Evolutionary conservation across 495 filamentous ascomycete genomes (phyloP), one percentile per base, ranked within the genome.

Genomic region (Penicillium nucicola): DNA sequence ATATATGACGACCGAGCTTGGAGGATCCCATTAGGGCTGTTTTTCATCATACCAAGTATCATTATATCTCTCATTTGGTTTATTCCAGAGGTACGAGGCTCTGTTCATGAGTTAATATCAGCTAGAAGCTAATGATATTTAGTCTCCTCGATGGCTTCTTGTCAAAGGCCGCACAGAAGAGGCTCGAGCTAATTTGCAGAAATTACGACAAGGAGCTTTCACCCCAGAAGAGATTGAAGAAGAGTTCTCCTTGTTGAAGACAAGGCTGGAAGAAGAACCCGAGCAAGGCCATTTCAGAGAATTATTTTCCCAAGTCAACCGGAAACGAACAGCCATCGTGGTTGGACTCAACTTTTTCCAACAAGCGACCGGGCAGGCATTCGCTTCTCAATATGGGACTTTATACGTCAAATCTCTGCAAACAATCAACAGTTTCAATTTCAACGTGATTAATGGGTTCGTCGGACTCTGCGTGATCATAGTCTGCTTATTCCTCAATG

Each of bases 371-470:
- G 69, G 69, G 9, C 55, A 60, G 17, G 52, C 56, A 0, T 72
- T 72, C 40, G 56, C 60, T 15, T 55, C 57, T 6, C 54, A 59
- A 20, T 72, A 72, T 34, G 60, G 64, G 13, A 67, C 64, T 1
- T 13, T 71, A 3, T 72, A 71, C 40, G 57, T 72, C 10, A 56
- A 66, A 39, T 60, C 63, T 4, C 35, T 72, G n/a, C 54, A 60
- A 5, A 53, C 62, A 0, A 42, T 72, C 36, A 71, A 72, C 28
- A 55, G 66, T 1, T 71, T 72, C 37, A 58, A 64, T 20, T 51
- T 58, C 17, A 50, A 43, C 5, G 20, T 59, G 28, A 51, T 50
- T 6, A 58, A 52, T 20, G 58, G 55, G 18, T 56, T 50, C 1
- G 45, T 58, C 7, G 60, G 53, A 43, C 53, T 58, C 32, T 35